Evolutionary conservation across 495 filamentous ascomycete species (phyloP), one percentile per base, ranked within the genome.

Genomic region (Neurospora africana): DNA sequence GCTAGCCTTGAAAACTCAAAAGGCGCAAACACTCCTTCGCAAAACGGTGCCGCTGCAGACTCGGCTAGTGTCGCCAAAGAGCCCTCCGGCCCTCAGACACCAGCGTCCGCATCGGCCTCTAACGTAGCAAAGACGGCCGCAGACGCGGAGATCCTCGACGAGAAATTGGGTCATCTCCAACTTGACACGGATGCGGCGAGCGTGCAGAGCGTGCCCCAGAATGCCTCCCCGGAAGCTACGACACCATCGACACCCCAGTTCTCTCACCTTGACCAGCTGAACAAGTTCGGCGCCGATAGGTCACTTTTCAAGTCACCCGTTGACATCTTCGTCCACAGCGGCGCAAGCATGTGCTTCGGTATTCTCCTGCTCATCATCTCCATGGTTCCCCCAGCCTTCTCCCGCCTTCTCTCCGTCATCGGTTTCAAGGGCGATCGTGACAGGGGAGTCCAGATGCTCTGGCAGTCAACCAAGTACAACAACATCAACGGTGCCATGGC

Each of bases 401-500:
- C 87, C 70, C 91, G 88, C 71, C 86, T 98, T 5, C 86, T 98
- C 27, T 91, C 88, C 72, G 91, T 98, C 70, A 93, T 98, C 58
- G 96, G 96, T 15, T 98, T 98, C 79, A 90, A 87, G 74, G 95
- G 95, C 17, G 95, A 99, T 79, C 91, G 93, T 68, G 91, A 95
- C 70, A 86, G 90, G 30, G 96, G 94, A 4, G 79, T 97, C 15
- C 81, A 86, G 23, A 91, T 97, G 89, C 89, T 99, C 10, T 99
- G 96, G 95, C 92, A 95, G 80, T 91, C 93, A 17, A 91, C 91
- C 74, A 93, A 91, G 75, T 93, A 92, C 77, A 84, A 89, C 74
- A 97, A 97, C 76, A 87, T 98, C 79, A 94, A 97, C 76, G 95
- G 95, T 36, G 94, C 93, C 36, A 91, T 98, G 79, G 91, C 94